A percentile compares a stretch with the other conserved stretches of the same genome.
Conservation (phyloP, 306 rosid species). For the Pyrus communis region DNA sequence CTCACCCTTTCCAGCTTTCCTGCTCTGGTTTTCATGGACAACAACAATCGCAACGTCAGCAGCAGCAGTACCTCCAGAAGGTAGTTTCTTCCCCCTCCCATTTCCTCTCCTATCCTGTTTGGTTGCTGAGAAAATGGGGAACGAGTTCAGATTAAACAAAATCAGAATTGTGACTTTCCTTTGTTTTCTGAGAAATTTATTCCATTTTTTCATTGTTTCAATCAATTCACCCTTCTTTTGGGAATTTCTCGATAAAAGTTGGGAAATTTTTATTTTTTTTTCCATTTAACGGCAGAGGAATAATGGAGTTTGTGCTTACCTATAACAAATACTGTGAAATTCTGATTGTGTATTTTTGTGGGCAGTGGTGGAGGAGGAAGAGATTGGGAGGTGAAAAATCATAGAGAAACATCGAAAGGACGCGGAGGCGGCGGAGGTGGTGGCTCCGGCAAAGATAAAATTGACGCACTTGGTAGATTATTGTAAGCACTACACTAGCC, state of each 20-base stretch:
- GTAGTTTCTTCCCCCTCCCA: constrained; percentile 12
- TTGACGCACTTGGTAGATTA: constrained; percentile 90
- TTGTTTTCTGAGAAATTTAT: neutral
- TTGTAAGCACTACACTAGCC: constrained; percentile 46
- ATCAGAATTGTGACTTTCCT: neutral
- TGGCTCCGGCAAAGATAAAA: constrained; percentile 64
- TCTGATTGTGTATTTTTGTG: neutral
- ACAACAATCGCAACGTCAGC: neutral
- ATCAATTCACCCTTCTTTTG: neutral
- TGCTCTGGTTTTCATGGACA: constrained; percentile 30
- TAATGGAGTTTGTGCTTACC: neutral
- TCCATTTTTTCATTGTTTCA: neutral
- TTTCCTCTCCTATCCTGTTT: neutral
- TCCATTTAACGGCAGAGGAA: neutral
- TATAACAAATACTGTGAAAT: neutral
- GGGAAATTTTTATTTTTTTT: neutral
- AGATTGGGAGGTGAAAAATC: constrained; percentile 39
- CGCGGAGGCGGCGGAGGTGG: constrained; percentile 31
- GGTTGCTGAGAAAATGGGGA: neutral
- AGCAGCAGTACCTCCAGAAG: constrained; percentile 20
- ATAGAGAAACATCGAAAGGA: constrained; percentile 40
- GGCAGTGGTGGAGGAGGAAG: constrained; percentile 46
- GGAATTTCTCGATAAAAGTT: neutral
- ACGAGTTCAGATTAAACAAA: neutral
- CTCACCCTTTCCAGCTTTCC: neutral